Evolutionary conservation across 2,329 filamentous ascomycete genomes (phyloP).

Genomic region (Botryotinia globosa): DNA sequence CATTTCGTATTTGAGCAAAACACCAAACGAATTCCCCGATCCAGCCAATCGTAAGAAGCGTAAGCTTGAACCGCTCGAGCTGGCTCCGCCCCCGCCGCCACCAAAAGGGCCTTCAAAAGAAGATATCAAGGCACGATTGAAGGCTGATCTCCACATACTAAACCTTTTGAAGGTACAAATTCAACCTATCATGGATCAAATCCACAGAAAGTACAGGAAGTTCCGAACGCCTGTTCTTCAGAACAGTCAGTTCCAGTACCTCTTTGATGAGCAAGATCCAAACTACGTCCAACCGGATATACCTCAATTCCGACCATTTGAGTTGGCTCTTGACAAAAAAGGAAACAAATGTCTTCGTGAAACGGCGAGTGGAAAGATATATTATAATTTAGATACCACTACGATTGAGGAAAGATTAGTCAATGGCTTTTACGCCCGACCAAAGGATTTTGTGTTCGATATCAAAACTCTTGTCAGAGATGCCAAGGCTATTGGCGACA

Average conservation of each 20-base stretch:
- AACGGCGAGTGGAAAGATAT: conserved; percentile 75
- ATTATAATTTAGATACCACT: conserved; percentile 89
- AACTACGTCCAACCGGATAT: conserved; percentile 56
- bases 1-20: conserved; percentile 71
- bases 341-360: conserved; percentile 76
- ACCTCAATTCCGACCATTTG: conserved; percentile 67
- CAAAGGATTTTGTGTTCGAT: conserved; percentile 84
- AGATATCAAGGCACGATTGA: conserved; percentile 75
- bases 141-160: conserved; percentile 77
- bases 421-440: conserved; percentile 92
- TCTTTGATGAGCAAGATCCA: conserved; percentile 81
- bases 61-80: conserved; percentile 70
- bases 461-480: conserved; percentile 84
- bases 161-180: conserved; percentile 86
- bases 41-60: conserved; percentile 83
- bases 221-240: conserved; percentile 81
- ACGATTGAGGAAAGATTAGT: conserved; percentile 95
- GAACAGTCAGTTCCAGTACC: conserved; percentile 70
- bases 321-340: conserved; percentile 75
- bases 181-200: conserved; percentile 95
- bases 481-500: conserved; percentile 76
- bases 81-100: conserved; percentile 68
- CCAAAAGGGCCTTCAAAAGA: conserved; percentile 68
- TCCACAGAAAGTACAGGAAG: conserved; percentile 84
- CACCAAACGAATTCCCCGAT: conserved; percentile 83